Percentiles rank a stretch among this genome's conserved stretches.
These are phyloP conservation scores for Geum urbanum DNA, from an alignment of 306 rosid species.

Conservation along the genomic window DNA sequence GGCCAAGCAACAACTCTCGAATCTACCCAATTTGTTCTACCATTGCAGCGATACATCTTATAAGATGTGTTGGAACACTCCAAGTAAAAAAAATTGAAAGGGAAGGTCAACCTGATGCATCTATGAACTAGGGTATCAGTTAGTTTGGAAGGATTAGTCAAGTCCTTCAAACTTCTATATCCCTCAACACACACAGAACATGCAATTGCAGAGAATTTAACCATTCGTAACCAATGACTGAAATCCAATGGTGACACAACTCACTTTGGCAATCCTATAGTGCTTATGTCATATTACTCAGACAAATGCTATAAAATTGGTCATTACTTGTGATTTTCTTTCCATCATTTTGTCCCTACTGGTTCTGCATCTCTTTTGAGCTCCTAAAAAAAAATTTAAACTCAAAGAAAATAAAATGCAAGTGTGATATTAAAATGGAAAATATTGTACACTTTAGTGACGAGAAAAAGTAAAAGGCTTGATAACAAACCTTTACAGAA, in stretches of 20 bases:
- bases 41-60: too few species aligned
- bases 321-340: neutral
- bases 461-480: neutral
- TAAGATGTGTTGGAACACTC: neutral
- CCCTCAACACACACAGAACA: neutral
- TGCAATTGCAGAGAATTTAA: slow-evolving; percentile 8
- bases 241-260: neutral
- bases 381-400: neutral
- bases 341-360: neutral
- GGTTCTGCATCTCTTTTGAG: neutral
- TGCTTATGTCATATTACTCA: neutral
- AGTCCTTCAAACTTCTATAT: slow-evolving; percentile 1
- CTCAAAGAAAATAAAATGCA: neutral
- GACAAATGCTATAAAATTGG: neutral
- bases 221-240: slow-evolving; percentile 3
- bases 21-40: too few species aligned
- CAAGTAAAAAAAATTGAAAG: neutral
- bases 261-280: neutral
- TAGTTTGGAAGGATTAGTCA: neutral
- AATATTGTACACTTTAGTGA: neutral
- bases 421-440: neutral
- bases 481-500: slow-evolving; percentile 74
- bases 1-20: too few species aligned
- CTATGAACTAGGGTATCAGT: neutral
- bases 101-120: neutral